Evolutionary conservation across 2,329 filamentous ascomycete genomes (phyloP), one percentile per base, ranked within the genome.

Genomic region (Colletotrichum lini): DNA sequence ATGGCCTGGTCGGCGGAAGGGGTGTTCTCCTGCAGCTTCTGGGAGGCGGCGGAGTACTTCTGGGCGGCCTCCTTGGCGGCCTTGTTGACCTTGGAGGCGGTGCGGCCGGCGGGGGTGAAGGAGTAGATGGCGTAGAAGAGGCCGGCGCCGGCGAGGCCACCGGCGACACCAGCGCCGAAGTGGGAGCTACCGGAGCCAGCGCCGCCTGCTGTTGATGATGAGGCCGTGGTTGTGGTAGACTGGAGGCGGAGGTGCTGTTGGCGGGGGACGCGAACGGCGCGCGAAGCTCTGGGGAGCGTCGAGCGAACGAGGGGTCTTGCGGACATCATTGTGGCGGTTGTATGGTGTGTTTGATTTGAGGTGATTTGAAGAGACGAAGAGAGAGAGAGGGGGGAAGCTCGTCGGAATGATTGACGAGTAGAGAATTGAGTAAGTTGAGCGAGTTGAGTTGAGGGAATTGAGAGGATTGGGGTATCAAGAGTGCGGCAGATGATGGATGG

Each of bases 1-100:
- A 93, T 83, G 1, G 92, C 91, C 79, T 93, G 87, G 73, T 93
- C 91, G 16, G 91, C 86, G 71, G 89, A 87, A 0, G 93, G 92
- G 0, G 91, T 89, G 56, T 86, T 85, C 66, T 91, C 81, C 74
- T 91, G 87, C 7, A 93, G 83, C 77, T 89, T 89, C 74, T 90
- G 83, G 44, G 88, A 87, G 1, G 91, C 87, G 9, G 85, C 84
- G 49, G 90, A 82, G 79, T 92, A 88, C 77, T 92, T 89, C 65
- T 84, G 81, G 78, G 90, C 87, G 2, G 90, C 88, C 64, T 90
- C 85, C 64, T 86, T 85, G 12, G 82, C 82, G 1, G 82, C 81
- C 74, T 84, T 84, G 79, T 87, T 86, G 74, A 87, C 77, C 58
- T 81, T 82, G 73, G 82, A 74, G 40, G 81, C 75, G 73, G 82